phyloP scores from a whole-genome alignment of 164 flowering plant genomes.

The Protea cynaroides region DNA sequence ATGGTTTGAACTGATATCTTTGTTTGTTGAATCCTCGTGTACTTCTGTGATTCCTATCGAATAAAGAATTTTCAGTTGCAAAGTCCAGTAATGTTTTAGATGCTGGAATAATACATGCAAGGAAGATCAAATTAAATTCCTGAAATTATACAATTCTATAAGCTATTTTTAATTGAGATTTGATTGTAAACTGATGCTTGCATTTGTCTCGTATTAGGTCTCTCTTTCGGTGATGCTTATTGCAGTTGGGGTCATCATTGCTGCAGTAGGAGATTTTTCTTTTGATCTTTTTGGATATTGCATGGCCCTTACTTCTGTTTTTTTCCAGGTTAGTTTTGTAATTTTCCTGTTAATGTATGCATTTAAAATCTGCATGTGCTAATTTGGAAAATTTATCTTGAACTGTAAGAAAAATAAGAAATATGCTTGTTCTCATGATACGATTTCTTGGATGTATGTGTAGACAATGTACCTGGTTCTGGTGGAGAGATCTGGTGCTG shows the following conservation, averaged over 20 bases:
- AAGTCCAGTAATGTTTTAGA: neutral
- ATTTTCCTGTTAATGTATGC: conserved; percentile 1
- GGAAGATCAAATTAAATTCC: neutral
- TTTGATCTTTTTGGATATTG: conserved; percentile 87
- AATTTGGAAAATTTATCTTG: neutral
- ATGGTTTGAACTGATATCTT: too few relatives aligned
- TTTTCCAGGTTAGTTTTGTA: conserved; percentile 69
- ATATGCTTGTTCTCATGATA: conserved; percentile 6
- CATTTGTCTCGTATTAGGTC: conserved; percentile 47
- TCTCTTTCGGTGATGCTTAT: conserved; percentile 69
- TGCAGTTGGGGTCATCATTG: conserved; percentile 81
- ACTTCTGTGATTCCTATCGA: too few relatives aligned
- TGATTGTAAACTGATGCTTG: conserved; percentile 5
- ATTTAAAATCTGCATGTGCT: neutral
- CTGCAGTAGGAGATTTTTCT: conserved; percentile 96
- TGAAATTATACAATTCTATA: conserved; percentile 1
- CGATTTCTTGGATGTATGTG: conserved; percentile 14
- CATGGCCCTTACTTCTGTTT: conserved; percentile 94
- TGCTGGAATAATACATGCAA: neutral
- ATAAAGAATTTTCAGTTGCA: too few relatives aligned
- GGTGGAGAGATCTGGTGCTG: conserved; percentile 96
- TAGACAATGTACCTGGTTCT: conserved; percentile 98
- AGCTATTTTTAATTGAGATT: neutral
- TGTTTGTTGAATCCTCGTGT: too few relatives aligned
- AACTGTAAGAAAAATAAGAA: neutral